A percentile compares a stretch with the other conserved stretches of the same genome.
phyloP scores from a whole-genome alignment of 2,329 filamentous ascomycete species.

The Cladosporium austrohemisphaericum region DNA sequence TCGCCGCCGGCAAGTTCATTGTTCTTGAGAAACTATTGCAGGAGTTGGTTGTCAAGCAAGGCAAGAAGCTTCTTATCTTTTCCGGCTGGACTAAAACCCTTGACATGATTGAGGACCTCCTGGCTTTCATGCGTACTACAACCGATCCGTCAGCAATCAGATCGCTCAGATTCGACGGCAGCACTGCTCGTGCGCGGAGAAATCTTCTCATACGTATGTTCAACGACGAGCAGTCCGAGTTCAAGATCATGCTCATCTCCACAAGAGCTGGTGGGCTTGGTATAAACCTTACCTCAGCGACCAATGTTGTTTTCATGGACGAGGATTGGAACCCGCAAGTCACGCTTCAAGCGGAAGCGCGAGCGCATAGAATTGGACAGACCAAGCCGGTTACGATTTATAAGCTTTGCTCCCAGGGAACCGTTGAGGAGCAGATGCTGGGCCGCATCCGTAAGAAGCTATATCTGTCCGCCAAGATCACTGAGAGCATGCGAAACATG shows the following conservation, averaged over 20 bases:
- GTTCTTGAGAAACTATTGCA: conserved; percentile 51
- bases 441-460: conserved; percentile 59
- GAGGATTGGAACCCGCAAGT: conserved; percentile 55
- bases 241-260: conserved; percentile 52
- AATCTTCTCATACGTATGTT: conserved; percentile 54
- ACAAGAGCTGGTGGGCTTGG: conserved; percentile 55
- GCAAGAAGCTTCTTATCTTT: conserved; percentile 57
- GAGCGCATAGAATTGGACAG: conserved; percentile 55
- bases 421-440: conserved; percentile 58
- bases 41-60: conserved; percentile 47
- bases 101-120: conserved; percentile 51
- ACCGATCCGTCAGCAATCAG: conserved; percentile 38
- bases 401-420: conserved; percentile 55
- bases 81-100: conserved; percentile 52
- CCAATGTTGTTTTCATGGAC: conserved; percentile 55
- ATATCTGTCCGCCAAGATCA: conserved; percentile 59
- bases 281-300: conserved; percentile 53
- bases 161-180: conserved; percentile 50
- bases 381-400: conserved; percentile 53
- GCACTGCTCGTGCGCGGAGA: conserved; percentile 46
- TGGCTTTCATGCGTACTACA: conserved; percentile 43
- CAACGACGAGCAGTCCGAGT: conserved; percentile 43
- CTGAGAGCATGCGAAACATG: conserved; percentile 55
- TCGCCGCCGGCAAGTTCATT: conserved; percentile 55
- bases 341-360: conserved; percentile 52